A percentile compares a stretch with the other conserved stretches of the same genome.
Evolutionary conservation across 2,329 filamentous ascomycete genomes (phyloP).

Genomic region (Bipolaris oryzae): DNA sequence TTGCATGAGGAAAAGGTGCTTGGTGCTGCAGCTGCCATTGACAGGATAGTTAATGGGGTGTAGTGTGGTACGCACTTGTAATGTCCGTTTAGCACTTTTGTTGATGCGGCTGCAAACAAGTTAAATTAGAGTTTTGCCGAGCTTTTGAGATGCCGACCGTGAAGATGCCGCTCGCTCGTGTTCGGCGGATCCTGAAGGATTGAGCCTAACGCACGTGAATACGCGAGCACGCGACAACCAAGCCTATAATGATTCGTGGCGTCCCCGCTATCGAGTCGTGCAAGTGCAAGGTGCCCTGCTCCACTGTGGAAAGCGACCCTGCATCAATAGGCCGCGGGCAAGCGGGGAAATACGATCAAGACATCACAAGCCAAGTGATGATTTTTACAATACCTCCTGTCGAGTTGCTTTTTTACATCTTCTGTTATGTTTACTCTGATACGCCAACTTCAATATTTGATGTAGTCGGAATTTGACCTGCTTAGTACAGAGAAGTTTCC

Average conservation of each 20-base stretch:
- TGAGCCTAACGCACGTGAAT: conserved; percentile 12
- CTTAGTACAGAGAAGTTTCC: too few relatives aligned
- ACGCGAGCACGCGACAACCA: conserved; percentile 8
- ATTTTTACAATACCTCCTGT: too few relatives aligned
- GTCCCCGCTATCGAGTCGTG: conserved; percentile 18
- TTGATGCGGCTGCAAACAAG: too few relatives aligned
- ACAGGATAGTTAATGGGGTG: conserved; percentile 14
- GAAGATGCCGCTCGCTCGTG: neutral
- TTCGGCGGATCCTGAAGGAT: neutral
- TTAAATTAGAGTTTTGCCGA: neutral
- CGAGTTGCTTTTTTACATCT: too few relatives aligned
- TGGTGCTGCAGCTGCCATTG: conserved; percentile 43
- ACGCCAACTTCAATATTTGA: too few relatives aligned
- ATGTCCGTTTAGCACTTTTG: neutral
- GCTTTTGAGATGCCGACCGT: neutral
- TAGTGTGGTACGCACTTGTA: neutral
- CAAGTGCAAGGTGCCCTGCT: conserved; percentile 2
- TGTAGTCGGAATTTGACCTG: too few relatives aligned
- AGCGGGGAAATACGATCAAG: conserved; percentile 17
- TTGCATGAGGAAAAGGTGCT: conserved; percentile 49
- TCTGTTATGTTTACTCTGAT: too few relatives aligned
- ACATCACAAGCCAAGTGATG: too few relatives aligned
- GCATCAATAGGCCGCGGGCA: conserved; percentile 1
- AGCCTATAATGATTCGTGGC: conserved; percentile 12
- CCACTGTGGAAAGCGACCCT: neutral